A percentile compares a stretch with the other conserved stretches of the same genome.
phyloP scores from a whole-genome alignment of 345 rosid genomes.

The Euphorbia peplus region DNA sequence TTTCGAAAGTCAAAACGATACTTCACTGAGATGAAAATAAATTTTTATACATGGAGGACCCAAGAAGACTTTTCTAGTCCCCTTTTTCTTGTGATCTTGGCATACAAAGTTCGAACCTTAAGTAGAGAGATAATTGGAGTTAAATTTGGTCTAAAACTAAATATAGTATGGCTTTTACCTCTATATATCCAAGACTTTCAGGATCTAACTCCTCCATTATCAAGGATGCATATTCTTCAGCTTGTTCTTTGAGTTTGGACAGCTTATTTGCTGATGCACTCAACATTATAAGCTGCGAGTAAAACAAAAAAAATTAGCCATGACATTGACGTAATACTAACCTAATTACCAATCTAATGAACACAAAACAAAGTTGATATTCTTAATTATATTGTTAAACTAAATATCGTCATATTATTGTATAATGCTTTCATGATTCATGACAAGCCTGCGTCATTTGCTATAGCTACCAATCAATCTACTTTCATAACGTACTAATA shows the following conservation, averaged over 20 bases:
- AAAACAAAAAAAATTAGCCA: constrained; percentile 15
- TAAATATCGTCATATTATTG: no score
- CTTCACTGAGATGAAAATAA: background rate
- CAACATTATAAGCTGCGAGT: constrained; percentile 77
- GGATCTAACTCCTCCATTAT: constrained; percentile 99
- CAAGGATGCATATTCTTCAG: constrained; percentile 82
- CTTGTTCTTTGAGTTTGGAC: constrained; percentile 86
- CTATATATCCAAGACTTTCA: constrained; percentile 86
- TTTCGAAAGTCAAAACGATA: background rate
- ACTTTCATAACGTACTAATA: no score
- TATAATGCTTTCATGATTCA: no score
- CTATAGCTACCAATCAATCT: no score
- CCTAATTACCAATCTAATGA: background rate
- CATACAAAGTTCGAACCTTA: background rate
- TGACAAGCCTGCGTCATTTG: no score
- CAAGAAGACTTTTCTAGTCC: background rate
- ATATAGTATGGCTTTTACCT: constrained; percentile 64
- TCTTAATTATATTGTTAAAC: background rate
- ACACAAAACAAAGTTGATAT: background rate
- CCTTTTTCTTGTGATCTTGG: background rate
- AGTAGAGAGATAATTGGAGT: background rate
- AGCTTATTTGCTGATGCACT: constrained; percentile 96
- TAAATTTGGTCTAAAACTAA: no score
- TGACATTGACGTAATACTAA: background rate
- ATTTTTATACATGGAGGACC: background rate